These are phyloP conservation scores for Rhodotorula mucilaginosa DNA, from an alignment of 1,284 basidiomycete genomes.

Conservation along the genomic window DNA sequence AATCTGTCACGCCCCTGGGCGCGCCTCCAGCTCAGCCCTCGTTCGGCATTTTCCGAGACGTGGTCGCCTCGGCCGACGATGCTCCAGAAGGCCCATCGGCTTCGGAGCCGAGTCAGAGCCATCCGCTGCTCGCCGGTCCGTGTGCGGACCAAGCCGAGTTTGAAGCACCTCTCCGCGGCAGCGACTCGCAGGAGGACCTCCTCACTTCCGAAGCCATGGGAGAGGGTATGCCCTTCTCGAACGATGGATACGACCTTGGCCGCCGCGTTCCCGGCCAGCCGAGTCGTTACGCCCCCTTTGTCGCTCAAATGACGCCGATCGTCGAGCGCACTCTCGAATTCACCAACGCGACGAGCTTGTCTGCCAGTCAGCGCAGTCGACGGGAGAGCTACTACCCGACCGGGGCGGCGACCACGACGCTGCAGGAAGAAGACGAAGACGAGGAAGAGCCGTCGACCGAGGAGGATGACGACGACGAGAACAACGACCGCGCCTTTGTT, in stretches of 20 bases:
- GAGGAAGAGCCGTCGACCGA: constrained; percentile 29
- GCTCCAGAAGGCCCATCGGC: constrained; percentile 13
- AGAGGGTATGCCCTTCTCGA: not conserved
- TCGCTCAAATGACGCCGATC: constrained; percentile 85
- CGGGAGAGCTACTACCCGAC: constrained; percentile 25
- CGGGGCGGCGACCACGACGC: constrained; percentile 5
- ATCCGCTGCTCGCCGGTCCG: not conserved
- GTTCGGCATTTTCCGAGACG: constrained; percentile 48
- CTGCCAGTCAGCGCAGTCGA: constrained; percentile 21
- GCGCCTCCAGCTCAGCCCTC: constrained; percentile 15
- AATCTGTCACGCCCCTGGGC: constrained; percentile 6
- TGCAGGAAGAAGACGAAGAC: constrained; percentile 35
- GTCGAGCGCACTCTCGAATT: constrained; percentile 87
- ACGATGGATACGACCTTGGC: constrained; percentile 34
- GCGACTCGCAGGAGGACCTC: not conserved
- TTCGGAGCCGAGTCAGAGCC: not conserved
- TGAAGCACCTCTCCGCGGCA: constrained; percentile 9
- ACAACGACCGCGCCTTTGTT: constrained; percentile 37
- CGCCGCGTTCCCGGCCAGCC: constrained; percentile 21
- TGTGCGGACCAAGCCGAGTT: constrained; percentile 16
- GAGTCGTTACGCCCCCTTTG: constrained; percentile 39
- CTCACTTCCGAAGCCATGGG: too few relatives aligned
- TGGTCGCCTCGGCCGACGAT: constrained; percentile 43
- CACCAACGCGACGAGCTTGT: constrained; percentile 52
- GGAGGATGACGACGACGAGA: constrained; percentile 48